Percentiles rank a stretch among this genome's conserved stretches.
Conservation (phyloP, 2,329 filamentous ascomycete genomes). For the Colletotrichum somersetense region DNA sequence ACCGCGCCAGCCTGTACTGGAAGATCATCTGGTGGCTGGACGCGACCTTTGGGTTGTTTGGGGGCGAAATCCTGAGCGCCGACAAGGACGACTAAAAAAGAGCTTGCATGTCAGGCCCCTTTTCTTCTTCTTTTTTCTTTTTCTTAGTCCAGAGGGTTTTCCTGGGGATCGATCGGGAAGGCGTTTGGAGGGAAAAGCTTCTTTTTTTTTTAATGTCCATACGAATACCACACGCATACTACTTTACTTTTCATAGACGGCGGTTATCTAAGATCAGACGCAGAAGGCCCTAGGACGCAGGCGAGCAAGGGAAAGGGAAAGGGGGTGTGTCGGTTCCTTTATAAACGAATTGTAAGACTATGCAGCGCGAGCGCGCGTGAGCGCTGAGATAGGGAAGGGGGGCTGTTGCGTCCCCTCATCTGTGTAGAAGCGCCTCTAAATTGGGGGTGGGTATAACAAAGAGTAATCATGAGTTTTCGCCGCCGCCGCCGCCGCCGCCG, state of each 20-base stretch:
- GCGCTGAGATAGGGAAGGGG: neutral
- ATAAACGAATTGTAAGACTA: constrained; percentile 29
- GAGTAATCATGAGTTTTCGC: constrained; percentile 30
- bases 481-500: neutral
- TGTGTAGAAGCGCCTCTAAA: constrained; percentile 32
- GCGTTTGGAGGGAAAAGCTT: constrained; percentile 21
- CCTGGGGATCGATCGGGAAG: neutral
- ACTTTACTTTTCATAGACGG: neutral
- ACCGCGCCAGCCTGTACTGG: constrained; percentile 75
- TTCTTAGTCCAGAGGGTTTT: neutral
- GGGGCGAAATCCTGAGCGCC: constrained; percentile 67
- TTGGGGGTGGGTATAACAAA: constrained; percentile 38
- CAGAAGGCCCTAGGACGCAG: neutral
- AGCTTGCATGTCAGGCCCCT: too few relatives aligned
- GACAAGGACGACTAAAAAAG: constrained; percentile 68
- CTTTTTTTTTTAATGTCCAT: constrained; percentile 3
- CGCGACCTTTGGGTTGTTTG: constrained; percentile 68
- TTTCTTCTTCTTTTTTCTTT: neutral
- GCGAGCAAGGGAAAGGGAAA: too few relatives aligned
- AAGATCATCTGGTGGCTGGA: constrained; percentile 75
- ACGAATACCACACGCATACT: constrained; percentile 12
- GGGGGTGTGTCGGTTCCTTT: neutral
- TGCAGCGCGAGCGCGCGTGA: neutral
- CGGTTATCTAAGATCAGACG: neutral
- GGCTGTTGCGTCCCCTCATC: neutral